Evolutionary conservation across 169 alveolate species (phyloP), one percentile per base, ranked within the genome.

Genomic region (Eimeria tenella): DNA sequence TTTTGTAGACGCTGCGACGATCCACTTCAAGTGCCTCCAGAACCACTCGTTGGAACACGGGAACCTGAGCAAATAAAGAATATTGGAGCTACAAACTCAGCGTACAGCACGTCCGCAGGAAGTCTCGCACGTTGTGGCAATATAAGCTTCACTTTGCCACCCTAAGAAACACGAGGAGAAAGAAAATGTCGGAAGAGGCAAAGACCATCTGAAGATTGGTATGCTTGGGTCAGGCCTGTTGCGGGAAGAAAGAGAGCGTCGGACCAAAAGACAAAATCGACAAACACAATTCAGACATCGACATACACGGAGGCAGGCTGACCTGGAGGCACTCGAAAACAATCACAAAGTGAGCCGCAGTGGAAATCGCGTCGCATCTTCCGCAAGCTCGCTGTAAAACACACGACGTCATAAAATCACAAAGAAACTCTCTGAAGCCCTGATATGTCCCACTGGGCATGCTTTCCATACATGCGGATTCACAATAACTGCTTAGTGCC

Each of bases 1-100:
- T 84, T 63, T 60, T 91, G 75, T 91, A 91, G 65, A 91, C 94
- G 91, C 94, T 91, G 42, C 87, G 87, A 65, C 94, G 90, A 65
- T 91, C 94, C 49, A 91, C 94, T 65, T 81, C 82, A 1, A 91
- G 86, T 5, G 94, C 94, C 74, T 91, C 92, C 5, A 91, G 53
- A 9, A 79, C 94, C 17, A 91, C 86, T 42, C 91, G 90, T 55
- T 91, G 94, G n/a, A 86, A 63, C 21, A 91, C 91, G 5, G 91
- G 91, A 23, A 91, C 73, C 94, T 91, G 94, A 62, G 53, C 86
- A 55, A 17, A 53, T 19, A 60, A 25, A 15, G 42, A 31, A 31
- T 31, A 2, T 31, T 31, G 42, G 42, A 9, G 42, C 4, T n/a
- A 56, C 58, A 56, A 13, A 15, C 31, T 60, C n/a, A 7, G 11